Percentiles rank a stretch among this genome's conserved stretches.
Conservation (phyloP, 2,329 filamentous ascomycete species). For the Corniculantispora saksenae region DNA sequence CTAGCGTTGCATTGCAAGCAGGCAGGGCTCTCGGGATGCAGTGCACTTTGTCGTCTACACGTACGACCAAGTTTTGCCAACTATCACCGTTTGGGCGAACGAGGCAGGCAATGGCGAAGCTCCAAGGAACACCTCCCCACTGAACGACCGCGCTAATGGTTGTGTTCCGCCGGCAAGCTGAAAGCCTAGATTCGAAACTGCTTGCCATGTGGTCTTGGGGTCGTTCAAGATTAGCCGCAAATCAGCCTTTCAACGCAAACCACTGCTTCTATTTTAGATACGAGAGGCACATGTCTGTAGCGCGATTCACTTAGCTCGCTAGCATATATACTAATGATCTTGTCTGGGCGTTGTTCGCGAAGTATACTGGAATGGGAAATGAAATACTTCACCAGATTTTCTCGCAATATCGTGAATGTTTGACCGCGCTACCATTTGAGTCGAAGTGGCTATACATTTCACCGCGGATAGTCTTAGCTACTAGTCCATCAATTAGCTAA, state of each 20-base stretch:
- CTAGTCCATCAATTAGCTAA: too few relatives aligned
- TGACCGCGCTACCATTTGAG: neutral
- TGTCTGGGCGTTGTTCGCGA: neutral
- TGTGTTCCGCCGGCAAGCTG: neutral
- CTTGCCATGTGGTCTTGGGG: neutral
- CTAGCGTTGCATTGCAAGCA: neutral
- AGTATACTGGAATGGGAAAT: neutral
- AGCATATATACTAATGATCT: neutral
- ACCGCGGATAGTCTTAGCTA: too few relatives aligned
- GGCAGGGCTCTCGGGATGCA: neutral
- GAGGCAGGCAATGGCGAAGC: slow-evolving; percentile 1
- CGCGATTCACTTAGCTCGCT: neutral
- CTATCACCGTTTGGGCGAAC: neutral
- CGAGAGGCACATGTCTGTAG: neutral
- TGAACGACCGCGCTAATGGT: neutral
- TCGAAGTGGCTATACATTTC: neutral
- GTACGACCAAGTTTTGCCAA: neutral
- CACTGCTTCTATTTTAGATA: neutral
- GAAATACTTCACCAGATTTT: neutral
- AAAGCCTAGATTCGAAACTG: slow-evolving; percentile 1
- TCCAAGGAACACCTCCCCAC: neutral
- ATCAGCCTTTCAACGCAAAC: neutral
- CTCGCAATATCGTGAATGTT: neutral
- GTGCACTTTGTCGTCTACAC: neutral
- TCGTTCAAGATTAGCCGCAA: neutral